Conservation (phyloP, 192 early-diverging fungal species). For the Umbelopsis sp. region DNA sequence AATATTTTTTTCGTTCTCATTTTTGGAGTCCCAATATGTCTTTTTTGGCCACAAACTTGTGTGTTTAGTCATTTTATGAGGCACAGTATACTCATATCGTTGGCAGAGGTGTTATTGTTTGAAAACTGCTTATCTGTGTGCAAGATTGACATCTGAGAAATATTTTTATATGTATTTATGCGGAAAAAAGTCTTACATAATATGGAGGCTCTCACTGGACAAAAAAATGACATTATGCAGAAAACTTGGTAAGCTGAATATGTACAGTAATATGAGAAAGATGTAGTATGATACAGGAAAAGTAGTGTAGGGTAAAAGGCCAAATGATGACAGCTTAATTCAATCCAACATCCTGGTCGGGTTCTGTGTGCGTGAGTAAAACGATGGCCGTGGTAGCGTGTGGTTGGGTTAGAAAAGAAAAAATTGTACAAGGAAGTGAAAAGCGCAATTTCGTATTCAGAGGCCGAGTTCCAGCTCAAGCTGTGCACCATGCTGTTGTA, state of each 20-base stretch:
- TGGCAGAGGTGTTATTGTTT: too few relatives aligned
- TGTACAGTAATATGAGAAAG: neutral
- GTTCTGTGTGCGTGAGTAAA: too few relatives aligned
- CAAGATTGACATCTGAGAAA: neutral
- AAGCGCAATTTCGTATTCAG: neutral
- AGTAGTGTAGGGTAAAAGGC: too few relatives aligned
- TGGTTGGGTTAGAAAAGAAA: neutral
- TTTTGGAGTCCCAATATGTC: too few relatives aligned
- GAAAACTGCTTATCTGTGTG: too few relatives aligned
- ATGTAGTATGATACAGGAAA: neutral
- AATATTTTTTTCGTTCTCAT: too few relatives aligned
- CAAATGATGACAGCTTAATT: too few relatives aligned
- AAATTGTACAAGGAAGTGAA: neutral
- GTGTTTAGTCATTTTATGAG: too few relatives aligned
- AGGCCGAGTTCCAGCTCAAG: constrained; percentile 25
- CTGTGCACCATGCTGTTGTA: constrained; percentile 25
- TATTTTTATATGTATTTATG: neutral
- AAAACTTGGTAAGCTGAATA: neutral
- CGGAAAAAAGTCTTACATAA: neutral
- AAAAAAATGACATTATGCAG: constrained; percentile 1
- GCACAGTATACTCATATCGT: too few relatives aligned
- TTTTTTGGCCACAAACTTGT: too few relatives aligned
- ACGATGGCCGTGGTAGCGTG: too few relatives aligned
- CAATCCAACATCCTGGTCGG: too few relatives aligned
- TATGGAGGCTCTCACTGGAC: neutral